A percentile compares a stretch with the other conserved stretches of the same genome.
Evolutionary conservation across 495 filamentous ascomycete species (phyloP).

Genomic region (Aspergillus biplanus): DNA sequence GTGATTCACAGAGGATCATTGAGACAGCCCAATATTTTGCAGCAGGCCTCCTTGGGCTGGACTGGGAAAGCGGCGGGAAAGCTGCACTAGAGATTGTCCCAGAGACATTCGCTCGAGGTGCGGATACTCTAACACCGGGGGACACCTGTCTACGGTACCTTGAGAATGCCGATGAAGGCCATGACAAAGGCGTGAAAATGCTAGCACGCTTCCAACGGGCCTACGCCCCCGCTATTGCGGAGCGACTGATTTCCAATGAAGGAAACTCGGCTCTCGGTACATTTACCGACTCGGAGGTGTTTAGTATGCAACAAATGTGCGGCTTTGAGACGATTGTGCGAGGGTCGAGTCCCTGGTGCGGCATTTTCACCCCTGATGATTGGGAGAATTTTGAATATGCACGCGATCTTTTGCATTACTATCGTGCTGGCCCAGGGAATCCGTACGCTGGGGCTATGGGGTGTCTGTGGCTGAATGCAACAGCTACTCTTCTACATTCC

Average conservation of each 20-base stretch:
- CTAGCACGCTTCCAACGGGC: slow-evolving; percentile 49
- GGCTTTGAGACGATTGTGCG: slow-evolving; percentile 60
- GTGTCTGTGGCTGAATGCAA: slow-evolving; percentile 66
- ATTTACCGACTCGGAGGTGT: slow-evolving; percentile 53
- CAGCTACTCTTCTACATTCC: slow-evolving; percentile 48
- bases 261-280: slow-evolving; percentile 41
- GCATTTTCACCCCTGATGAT: slow-evolving; percentile 58
- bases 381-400: slow-evolving; percentile 65
- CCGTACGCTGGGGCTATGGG: slow-evolving; percentile 61
- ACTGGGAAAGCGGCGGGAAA: slow-evolving; percentile 42
- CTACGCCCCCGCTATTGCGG: slow-evolving; percentile 51
- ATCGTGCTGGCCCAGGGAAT: slow-evolving; percentile 63
- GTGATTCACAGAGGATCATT: slow-evolving; percentile 58
- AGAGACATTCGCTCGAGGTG: slow-evolving; percentile 51
- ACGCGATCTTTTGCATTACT: slow-evolving; percentile 63
- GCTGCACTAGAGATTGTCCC: slow-evolving; percentile 56
- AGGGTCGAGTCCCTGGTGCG: slow-evolving; percentile 60
- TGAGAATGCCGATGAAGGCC: slow-evolving; percentile 49
- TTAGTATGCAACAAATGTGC: slow-evolving; percentile 66
- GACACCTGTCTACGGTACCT: slow-evolving; percentile 59
- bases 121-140: slow-evolving; percentile 61
- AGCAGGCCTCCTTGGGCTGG: slow-evolving; percentile 58
- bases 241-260: slow-evolving; percentile 44
- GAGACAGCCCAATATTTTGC: slow-evolving; percentile 62
- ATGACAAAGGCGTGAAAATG: slow-evolving; percentile 52